A percentile compares a stretch with the other conserved stretches of the same genome.
These are phyloP conservation scores for Gracilaria caudata DNA, from an alignment of 23 red algal genomes.

Conservation along the genomic window DNA sequence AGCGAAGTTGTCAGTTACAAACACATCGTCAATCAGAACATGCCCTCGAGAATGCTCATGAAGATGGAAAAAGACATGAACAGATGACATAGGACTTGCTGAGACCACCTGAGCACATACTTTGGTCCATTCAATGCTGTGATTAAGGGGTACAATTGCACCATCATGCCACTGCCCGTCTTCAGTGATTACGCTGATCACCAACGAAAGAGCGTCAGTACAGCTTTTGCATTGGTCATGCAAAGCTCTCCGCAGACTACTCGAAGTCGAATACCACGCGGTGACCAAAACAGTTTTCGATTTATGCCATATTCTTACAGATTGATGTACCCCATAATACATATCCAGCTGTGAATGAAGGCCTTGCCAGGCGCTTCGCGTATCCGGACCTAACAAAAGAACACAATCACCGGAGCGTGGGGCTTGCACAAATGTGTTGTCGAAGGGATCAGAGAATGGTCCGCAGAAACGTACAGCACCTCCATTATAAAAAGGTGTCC, in stretches of 20 bases:
- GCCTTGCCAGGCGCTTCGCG: neutral
- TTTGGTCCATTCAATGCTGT: slow-evolving; percentile 28
- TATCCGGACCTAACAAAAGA: slow-evolving; percentile 3
- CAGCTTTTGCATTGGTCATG: slow-evolving; percentile 1
- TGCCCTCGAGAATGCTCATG: slow-evolving; percentile 9
- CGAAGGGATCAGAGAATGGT: neutral
- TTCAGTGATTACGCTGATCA: slow-evolving; percentile 17
- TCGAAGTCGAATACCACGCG: slow-evolving; percentile 10
- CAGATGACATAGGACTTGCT: neutral
- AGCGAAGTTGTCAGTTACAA: neutral
- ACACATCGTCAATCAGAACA: slow-evolving; percentile 38
- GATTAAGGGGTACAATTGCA: slow-evolving; percentile 1
- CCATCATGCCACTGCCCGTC: slow-evolving; percentile 41
- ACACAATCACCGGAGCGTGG: slow-evolving; percentile 30
- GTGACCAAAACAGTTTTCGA: neutral
- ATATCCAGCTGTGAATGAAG: neutral
- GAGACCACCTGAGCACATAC: slow-evolving; percentile 27
- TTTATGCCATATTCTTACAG: slow-evolving; percentile 1
- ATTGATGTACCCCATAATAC: slow-evolving; percentile 18
- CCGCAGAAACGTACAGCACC: slow-evolving; percentile 51
- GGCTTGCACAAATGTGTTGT: neutral
- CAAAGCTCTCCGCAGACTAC: neutral
- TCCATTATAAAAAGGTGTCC: slow-evolving; percentile 80
- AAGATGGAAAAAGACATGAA: slow-evolving; percentile 50
- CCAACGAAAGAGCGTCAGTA: slow-evolving; percentile 2